These are phyloP conservation scores for Podospora anserina DNA, from an alignment of 495 filamentous ascomycete genomes.

Conservation along the genomic window DNA sequence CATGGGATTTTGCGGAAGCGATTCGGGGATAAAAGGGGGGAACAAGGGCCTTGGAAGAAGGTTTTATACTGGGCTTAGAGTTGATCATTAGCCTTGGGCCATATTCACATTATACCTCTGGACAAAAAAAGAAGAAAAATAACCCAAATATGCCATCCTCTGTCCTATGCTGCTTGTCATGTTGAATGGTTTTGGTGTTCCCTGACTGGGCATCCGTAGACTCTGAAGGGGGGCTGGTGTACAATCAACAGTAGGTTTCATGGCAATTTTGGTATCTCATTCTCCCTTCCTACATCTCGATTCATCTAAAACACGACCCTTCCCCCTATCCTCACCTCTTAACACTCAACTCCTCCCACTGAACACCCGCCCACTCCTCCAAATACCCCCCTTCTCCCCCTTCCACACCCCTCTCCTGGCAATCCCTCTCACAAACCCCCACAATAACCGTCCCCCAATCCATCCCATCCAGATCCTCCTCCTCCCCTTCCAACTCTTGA, in stretches of 20 bases:
- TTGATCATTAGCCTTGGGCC: neutral
- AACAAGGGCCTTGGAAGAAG: neutral
- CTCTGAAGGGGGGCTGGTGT: too few species aligned
- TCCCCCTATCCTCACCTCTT: conserved; percentile 21
- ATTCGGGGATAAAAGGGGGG: conserved; percentile 24
- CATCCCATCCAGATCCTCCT: conserved; percentile 80
- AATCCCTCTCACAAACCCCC: conserved; percentile 64
- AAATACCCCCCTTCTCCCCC: conserved; percentile 52
- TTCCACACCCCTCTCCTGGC: conserved; percentile 28
- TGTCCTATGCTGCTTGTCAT: too few species aligned
- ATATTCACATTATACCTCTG: conserved; percentile 11
- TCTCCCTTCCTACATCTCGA: neutral
- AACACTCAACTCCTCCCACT: conserved; percentile 77
- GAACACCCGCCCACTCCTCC: conserved; percentile 95
- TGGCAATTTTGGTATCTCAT: conserved; percentile 4
- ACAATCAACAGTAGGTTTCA: too few species aligned
- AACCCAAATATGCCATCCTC: neutral
- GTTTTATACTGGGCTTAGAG: neutral
- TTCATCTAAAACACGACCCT: neutral
- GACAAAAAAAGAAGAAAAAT: neutral
- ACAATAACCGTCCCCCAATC: conserved; percentile 97
- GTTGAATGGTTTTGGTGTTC: too few species aligned
- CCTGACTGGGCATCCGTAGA: too few species aligned
- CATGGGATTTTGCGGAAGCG: conserved; percentile 26
- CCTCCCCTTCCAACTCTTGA: conserved; percentile 76